These are phyloP conservation scores for Lathyrus oleraceus DNA, from an alignment of 306 rosid species.

Conservation along the genomic window DNA sequence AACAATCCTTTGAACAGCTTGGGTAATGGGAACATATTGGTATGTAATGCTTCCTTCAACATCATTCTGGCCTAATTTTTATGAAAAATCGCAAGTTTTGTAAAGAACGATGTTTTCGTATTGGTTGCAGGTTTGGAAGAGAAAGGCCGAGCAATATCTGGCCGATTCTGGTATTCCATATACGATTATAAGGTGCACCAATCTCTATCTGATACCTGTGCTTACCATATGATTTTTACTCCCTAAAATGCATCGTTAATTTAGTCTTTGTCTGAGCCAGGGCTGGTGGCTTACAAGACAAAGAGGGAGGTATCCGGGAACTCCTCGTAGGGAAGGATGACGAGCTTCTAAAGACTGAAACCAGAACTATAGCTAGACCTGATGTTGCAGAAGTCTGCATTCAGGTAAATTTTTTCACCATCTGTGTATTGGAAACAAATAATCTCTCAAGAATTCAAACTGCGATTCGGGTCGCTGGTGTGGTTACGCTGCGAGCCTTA, in stretches of 20 bases:
- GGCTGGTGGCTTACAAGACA: constrained; percentile 96
- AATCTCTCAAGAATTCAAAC: not conserved
- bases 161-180: constrained; percentile 88
- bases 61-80: not conserved
- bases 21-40: constrained; percentile 95
- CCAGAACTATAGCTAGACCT: constrained; percentile 72
- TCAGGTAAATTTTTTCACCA: constrained; percentile 55
- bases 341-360: constrained; percentile 84
- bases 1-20: constrained; percentile 79
- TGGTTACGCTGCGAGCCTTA: too few species aligned
- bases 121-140: constrained; percentile 80
- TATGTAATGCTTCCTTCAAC: constrained; percentile 42
- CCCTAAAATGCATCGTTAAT: not conserved
- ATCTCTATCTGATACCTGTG: not conserved
- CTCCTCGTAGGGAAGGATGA: constrained; percentile 85
- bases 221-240: not conserved
- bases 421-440: not conserved
- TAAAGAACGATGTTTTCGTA: not conserved
- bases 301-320: constrained; percentile 83
- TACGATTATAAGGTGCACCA: constrained; percentile 80
- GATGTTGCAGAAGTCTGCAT: constrained; percentile 95
- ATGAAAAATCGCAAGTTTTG: constrained; percentile 12
- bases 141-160: constrained; percentile 96
- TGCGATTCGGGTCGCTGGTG: too few species aligned
- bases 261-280: constrained; percentile 41